phyloP scores from a whole-genome alignment of 805 yeast species.

The Candida piceae region DNA sequence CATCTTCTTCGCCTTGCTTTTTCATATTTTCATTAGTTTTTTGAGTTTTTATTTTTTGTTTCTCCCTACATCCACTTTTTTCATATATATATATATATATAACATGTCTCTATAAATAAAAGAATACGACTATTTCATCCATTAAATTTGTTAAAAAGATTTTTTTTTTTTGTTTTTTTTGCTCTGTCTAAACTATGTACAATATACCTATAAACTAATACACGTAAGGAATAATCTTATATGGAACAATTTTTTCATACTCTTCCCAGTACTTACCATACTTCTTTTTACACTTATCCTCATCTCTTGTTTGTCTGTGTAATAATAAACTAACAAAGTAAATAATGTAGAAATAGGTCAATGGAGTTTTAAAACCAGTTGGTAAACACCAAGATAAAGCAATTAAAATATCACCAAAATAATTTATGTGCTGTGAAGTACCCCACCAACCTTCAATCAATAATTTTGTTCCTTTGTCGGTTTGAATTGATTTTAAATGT shows the following conservation, averaged over 20 bases:
- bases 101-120: neutral
- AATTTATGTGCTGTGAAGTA: conserved; percentile 85
- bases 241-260: conserved; percentile 78
- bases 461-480: conserved; percentile 74
- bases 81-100: too few species aligned
- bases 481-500: conserved; percentile 63
- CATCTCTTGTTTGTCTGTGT: conserved; percentile 90
- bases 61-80: too few species aligned
- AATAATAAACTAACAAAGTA: conserved; percentile 79
- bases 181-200: too few species aligned
- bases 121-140: too few species aligned
- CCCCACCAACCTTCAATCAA: conserved; percentile 97
- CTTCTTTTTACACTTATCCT: conserved; percentile 79
- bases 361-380: conserved; percentile 73
- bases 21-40: too few species aligned
- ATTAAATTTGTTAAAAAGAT: neutral
- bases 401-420: conserved; percentile 92
- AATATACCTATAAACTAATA: too few species aligned
- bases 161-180: neutral
- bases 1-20: too few species aligned
- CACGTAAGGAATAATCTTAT: conserved; percentile 82
- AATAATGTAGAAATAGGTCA: conserved; percentile 82
- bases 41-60: too few species aligned
- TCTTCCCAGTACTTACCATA: conserved; percentile 84
- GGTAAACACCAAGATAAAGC: conserved; percentile 91